A percentile compares a stretch with the other conserved stretches of the same genome.
Conservation (phyloP, 495 filamentous ascomycete genomes). For the Lasiosphaeria ovina region DNA sequence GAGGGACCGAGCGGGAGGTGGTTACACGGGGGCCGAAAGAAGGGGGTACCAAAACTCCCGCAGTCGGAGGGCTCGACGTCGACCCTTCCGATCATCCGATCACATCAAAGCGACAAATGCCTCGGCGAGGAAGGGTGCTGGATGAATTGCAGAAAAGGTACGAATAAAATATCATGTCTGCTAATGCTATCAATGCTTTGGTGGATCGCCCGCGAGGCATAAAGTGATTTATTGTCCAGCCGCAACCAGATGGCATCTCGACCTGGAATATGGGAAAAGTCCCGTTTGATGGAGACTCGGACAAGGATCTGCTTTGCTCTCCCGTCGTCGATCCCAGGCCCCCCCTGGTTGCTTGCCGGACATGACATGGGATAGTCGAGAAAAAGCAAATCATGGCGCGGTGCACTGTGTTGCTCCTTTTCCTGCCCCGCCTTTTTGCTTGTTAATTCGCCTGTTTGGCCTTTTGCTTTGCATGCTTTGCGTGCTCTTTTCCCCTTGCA, state of each 20-base stretch:
- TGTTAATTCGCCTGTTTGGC: too few relatives aligned
- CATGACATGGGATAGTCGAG: neutral
- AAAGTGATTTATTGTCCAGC: neutral
- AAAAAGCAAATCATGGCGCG: neutral
- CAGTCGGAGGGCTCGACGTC: too few relatives aligned
- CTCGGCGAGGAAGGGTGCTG: too few relatives aligned
- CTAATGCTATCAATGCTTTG: slow-evolving; percentile 4
- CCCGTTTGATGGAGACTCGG: neutral
- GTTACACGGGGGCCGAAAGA: too few relatives aligned
- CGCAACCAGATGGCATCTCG: neutral
- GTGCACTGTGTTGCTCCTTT: neutral
- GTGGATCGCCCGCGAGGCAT: neutral
- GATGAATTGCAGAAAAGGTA: neutral
- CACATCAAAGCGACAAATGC: too few relatives aligned
- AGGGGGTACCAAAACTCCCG: too few relatives aligned
- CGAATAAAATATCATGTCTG: neutral
- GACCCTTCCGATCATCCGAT: too few relatives aligned
- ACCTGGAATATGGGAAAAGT: slow-evolving; percentile 1
- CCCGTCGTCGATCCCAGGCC: too few relatives aligned
- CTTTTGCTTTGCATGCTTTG: too few relatives aligned
- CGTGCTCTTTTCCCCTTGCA: too few relatives aligned
- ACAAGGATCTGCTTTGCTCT: neutral
- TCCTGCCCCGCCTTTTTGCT: neutral
- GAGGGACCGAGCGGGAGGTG: too few relatives aligned
- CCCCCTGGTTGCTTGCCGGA: neutral